Conservation (phyloP, 2,329 filamentous ascomycete species). For the Apiospora sp. region DNA sequence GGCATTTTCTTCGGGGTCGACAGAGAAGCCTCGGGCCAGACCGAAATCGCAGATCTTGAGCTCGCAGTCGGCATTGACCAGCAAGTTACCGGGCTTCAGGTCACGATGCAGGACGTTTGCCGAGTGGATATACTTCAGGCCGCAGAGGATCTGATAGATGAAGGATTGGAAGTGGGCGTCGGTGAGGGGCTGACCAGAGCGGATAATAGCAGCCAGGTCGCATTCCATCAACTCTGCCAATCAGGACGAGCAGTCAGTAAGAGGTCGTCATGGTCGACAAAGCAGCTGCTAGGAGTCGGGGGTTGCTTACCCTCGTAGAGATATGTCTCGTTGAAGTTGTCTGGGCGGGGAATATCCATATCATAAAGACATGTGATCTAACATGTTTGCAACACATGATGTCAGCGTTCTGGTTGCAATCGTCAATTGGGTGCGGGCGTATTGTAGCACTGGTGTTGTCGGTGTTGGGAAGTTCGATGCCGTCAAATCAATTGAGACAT, state of each 20-base stretch:
- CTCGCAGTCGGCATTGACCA: slow-evolving; percentile 99
- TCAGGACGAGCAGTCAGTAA: slow-evolving; percentile 10
- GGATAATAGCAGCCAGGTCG: slow-evolving; percentile 96
- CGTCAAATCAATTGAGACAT: neutral
- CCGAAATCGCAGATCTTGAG: slow-evolving; percentile 99
- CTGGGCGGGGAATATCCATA: slow-evolving; percentile 97
- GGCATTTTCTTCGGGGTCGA: slow-evolving; percentile 97
- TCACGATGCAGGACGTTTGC: slow-evolving; percentile 97
- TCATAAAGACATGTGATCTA: slow-evolving; percentile 99
- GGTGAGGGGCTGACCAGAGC: slow-evolving; percentile 94
- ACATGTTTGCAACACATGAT: slow-evolving; percentile 46
- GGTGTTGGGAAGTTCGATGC: neutral
- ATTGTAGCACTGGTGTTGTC: neutral
- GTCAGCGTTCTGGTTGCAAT: slow-evolving; percentile 27
- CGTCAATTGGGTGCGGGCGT: neutral
- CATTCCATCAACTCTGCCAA: slow-evolving; percentile 94
- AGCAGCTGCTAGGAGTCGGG: neutral
- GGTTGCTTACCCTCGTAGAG: slow-evolving; percentile 85
- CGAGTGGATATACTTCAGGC: slow-evolving; percentile 98
- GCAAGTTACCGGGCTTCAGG: slow-evolving; percentile 93
- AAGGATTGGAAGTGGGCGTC: slow-evolving; percentile 99
- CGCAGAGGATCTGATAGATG: slow-evolving; percentile 99
- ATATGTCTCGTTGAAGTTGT: slow-evolving; percentile 99
- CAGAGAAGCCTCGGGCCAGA: slow-evolving; percentile 92
- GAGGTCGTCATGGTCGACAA: slow-evolving; percentile 25